phyloP scores from a whole-genome alignment of 257 asterid species.

The Lycium barbarum region DNA sequence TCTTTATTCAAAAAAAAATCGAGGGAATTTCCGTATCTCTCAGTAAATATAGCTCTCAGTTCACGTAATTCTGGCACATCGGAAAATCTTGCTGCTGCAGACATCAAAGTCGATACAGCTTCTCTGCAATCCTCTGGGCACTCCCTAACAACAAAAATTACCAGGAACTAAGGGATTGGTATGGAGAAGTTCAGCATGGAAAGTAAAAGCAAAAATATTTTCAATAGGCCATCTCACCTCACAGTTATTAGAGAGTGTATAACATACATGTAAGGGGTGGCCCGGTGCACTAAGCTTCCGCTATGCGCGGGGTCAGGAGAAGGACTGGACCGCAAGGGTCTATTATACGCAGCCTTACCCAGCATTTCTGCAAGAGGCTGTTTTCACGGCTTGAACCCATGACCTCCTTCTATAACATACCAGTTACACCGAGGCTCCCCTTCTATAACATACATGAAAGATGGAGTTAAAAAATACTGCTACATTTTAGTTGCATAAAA shows the following conservation, averaged over 20 bases:
- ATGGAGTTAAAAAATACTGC: too few species aligned
- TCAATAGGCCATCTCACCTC: neutral
- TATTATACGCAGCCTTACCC: too few species aligned
- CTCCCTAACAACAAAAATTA: slow-evolving; percentile 50
- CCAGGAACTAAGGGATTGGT: neutral
- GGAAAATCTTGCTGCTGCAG: slow-evolving; percentile 90
- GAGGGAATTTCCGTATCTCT: slow-evolving; percentile 65
- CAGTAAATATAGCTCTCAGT: slow-evolving; percentile 66
- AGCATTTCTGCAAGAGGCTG: too few species aligned
- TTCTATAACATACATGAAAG: too few species aligned
- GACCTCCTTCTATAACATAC: too few species aligned
- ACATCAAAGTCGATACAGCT: slow-evolving; percentile 76
- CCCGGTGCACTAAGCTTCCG: too few species aligned
- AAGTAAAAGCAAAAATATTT: neutral
- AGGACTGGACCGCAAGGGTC: too few species aligned
- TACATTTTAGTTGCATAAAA: too few species aligned
- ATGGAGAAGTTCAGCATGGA: neutral
- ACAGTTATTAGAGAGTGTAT: neutral
- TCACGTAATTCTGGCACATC: slow-evolving; percentile 87
- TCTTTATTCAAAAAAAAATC: slow-evolving; percentile 62
- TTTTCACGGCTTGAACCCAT: too few species aligned
- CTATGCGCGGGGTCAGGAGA: too few species aligned
- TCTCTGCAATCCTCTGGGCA: slow-evolving; percentile 90
- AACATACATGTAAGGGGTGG: too few species aligned
- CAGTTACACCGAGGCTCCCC: too few species aligned